Evolutionary conservation across 2,329 filamentous ascomycete genomes (phyloP).

Genomic region (Atkinsonella hypoxylon): DNA sequence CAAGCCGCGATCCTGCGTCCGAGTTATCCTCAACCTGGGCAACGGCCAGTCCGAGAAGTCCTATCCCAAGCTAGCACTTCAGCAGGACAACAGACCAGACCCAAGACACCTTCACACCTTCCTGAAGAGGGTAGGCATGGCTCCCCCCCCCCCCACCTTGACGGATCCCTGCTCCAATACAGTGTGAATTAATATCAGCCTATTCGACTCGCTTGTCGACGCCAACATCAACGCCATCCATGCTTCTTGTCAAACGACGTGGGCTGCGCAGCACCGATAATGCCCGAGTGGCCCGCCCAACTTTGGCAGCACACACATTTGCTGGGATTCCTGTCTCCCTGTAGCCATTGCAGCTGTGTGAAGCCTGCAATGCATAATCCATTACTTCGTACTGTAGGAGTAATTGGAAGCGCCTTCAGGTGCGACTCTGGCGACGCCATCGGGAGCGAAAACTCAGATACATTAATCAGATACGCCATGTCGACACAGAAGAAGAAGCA

Average conservation of each 20-base stretch:
- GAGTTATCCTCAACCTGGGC: no score
- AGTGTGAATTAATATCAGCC: background rate
- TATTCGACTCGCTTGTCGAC: background rate
- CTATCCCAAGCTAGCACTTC: background rate
- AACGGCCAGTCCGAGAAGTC: slow-evolving; percentile 1
- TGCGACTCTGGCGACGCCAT: no score
- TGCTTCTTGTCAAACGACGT: background rate
- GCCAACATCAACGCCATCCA: background rate
- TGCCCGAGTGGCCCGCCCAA: background rate
- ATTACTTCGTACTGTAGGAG: no score
- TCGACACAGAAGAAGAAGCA: no score
- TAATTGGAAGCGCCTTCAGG: no score
- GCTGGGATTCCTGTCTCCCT: background rate
- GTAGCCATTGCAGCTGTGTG: background rate
- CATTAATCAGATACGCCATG: no score
- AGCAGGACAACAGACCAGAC: background rate
- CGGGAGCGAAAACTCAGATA: no score
- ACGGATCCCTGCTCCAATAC: background rate
- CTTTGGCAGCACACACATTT: background rate
- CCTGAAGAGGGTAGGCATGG: background rate
- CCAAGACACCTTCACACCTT: no score
- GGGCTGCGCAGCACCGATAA: background rate
- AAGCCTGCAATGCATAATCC: background rate
- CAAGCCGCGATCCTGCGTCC: background rate
- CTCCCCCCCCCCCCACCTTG: background rate